Base-by-base conservation (phyloP, 306 rosid genomes). In the Cicer judaicum region DNA sequence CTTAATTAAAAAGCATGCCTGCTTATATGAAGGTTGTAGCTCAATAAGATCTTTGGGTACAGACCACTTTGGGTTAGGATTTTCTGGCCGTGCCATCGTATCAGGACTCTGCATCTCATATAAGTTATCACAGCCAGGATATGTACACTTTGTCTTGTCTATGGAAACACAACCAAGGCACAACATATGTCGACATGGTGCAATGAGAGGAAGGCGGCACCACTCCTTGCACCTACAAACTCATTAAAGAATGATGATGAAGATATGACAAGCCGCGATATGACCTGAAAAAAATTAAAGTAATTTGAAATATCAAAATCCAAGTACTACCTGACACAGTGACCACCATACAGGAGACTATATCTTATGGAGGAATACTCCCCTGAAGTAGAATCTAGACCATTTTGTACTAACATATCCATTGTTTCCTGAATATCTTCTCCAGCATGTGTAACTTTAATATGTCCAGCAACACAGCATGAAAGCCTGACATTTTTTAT, bases 371-470 rank as follows among this genome's bases (percentile, higher is more conserved):
- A 79, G 73, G 82, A 78, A 78, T 90, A 90, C 84, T 94, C 98
- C 61, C 87, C 95, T 1, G 96, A 86, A 71, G 62, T 63, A 54
- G 87, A 84, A 83, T 86, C 96, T 57, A 94, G 74, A 74, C 93
- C 98, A 57, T 77, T 81, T 74, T 86, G 85, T 79, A 84, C 93
- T 76, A 94, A 80, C 79, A 85, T 72, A 85, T 90, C 98, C 98
- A 94, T 91, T 11, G 98, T 90, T 85, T 94, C 98, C 84, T 92
- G 96, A 85, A 94, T 92, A 90, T 94, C 98, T 87, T 91, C 86
- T 54, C 97, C 98, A 61, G 97, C 93, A 64, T 94, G 97, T 68
- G 92, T 84, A 70, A 94, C 91, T 90, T 94, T 94, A 83, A 94
- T 92, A 82, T 94, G 98, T 65, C 98, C 98, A 74, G 97, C 89